Evolutionary conservation across 2,329 filamentous ascomycete species (phyloP).

Genomic region (Xylariaceae sp.): DNA sequence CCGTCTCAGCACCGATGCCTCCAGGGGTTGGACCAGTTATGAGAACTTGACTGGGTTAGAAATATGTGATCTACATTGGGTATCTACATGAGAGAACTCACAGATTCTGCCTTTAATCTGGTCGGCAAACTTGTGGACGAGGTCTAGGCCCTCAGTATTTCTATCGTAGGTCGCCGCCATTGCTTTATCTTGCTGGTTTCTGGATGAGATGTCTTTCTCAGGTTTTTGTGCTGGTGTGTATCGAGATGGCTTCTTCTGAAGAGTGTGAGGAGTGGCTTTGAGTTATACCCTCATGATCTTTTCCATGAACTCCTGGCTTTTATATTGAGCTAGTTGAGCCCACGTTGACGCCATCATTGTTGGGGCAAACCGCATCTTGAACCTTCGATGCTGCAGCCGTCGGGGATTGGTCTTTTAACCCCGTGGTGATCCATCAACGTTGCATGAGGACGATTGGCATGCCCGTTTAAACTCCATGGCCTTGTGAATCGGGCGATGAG

Average conservation of each 20-base stretch:
- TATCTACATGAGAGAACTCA: constrained; percentile 1
- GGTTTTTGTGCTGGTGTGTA: background rate
- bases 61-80: background rate
- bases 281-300: background rate
- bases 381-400: background rate
- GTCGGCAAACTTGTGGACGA: constrained; percentile 35
- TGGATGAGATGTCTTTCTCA: background rate
- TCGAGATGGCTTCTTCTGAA: background rate
- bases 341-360: background rate
- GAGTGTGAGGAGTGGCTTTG: background rate
- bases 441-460: background rate
- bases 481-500: too few relatives aligned
- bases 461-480: background rate
- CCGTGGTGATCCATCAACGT: background rate
- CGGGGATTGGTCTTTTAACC: constrained; percentile 20
- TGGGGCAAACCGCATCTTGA: background rate
- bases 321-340: constrained; percentile 9
- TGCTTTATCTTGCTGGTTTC: constrained; percentile 4
- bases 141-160: constrained; percentile 29
- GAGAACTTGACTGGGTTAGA: constrained; percentile 35
- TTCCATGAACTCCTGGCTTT: background rate
- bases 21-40: constrained; percentile 43
- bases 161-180: constrained; percentile 31
- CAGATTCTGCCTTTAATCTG: constrained; percentile 31
- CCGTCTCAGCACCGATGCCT: constrained; percentile 43